A percentile compares a stretch with the other conserved stretches of the same genome.
Conservation (phyloP, 345 rosid genomes). For the Linum trigynum region DNA sequence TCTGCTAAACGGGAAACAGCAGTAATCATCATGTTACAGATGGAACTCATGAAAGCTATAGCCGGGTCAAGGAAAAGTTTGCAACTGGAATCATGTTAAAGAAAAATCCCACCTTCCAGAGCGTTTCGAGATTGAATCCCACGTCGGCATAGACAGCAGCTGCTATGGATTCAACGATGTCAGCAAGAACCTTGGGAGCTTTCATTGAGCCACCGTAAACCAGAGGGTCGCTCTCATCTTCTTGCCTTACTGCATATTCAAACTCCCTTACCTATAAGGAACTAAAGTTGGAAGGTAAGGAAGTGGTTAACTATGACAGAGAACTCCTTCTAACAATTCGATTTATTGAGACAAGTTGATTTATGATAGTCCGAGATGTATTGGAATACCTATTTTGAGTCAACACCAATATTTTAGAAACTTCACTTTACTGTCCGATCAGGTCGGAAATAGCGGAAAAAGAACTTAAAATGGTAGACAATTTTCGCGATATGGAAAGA, state of each 20-base stretch:
- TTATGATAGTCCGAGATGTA: too few relatives aligned
- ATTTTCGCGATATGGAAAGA: too few relatives aligned
- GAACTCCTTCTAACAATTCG: too few relatives aligned
- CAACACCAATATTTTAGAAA: too few relatives aligned
- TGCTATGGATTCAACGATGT: constrained; percentile 62
- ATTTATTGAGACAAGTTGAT: too few relatives aligned
- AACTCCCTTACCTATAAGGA: constrained; percentile 49
- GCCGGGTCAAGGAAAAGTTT: not conserved
- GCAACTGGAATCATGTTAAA: too few relatives aligned
- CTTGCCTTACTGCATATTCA: constrained; percentile 38
- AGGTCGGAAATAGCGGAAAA: too few relatives aligned
- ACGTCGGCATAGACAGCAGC: constrained; percentile 65
- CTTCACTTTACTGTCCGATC: too few relatives aligned
- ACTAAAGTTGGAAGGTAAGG: not conserved
- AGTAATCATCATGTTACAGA: not conserved
- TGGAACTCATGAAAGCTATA: not conserved
- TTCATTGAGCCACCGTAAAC: constrained; percentile 53
- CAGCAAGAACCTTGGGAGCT: constrained; percentile 83
- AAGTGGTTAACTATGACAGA: too few relatives aligned
- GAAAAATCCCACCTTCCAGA: constrained; percentile 56
- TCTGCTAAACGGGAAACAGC: constrained; percentile 24
- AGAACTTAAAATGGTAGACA: too few relatives aligned
- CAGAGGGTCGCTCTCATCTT: constrained; percentile 26
- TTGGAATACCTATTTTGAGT: too few relatives aligned
- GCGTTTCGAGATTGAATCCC: constrained; percentile 37